Conservation (phyloP, 345 rosid species). For the Arabidopsis arenosa region DNA sequence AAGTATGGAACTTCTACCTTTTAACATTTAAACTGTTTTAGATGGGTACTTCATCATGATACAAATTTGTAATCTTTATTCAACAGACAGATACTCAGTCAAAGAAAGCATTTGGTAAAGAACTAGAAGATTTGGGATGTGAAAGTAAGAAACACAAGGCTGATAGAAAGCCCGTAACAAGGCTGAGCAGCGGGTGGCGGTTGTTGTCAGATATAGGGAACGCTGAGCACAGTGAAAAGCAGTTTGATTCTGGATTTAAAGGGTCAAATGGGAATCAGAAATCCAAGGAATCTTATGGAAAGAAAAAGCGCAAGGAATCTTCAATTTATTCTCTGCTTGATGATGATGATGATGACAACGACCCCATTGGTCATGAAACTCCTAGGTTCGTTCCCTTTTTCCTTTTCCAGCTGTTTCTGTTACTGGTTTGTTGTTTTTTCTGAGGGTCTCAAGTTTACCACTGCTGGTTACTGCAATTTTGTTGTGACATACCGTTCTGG, state of each 20-base stretch:
- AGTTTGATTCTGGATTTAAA: slow-evolving; percentile 37
- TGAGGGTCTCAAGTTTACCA: slow-evolving; percentile 11
- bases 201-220: slow-evolving; percentile 48
- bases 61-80: slow-evolving; percentile 33
- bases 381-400: slow-evolving; percentile 31
- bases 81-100: slow-evolving; percentile 55
- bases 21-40: slow-evolving; percentile 17
- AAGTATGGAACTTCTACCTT: slow-evolving; percentile 53
- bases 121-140: slow-evolving; percentile 46
- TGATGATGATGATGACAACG: slow-evolving; percentile 34
- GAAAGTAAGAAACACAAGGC: slow-evolving; percentile 42
- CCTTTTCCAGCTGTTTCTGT: slow-evolving; percentile 13
- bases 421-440: neutral
- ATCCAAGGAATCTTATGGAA: slow-evolving; percentile 32
- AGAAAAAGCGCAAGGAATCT: slow-evolving; percentile 40
- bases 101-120: slow-evolving; percentile 49
- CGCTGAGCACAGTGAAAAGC: slow-evolving; percentile 38
- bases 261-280: slow-evolving; percentile 28
- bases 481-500: neutral
- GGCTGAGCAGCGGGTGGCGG: slow-evolving; percentile 33
- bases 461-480: neutral
- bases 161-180: slow-evolving; percentile 42
- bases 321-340: slow-evolving; percentile 40
- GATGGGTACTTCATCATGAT: slow-evolving; percentile 12
- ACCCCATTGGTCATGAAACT: slow-evolving; percentile 21